Evolutionary conservation across 768 basidiomycete species (phyloP).

Genomic region (Rhizopogon vinicolor): DNA sequence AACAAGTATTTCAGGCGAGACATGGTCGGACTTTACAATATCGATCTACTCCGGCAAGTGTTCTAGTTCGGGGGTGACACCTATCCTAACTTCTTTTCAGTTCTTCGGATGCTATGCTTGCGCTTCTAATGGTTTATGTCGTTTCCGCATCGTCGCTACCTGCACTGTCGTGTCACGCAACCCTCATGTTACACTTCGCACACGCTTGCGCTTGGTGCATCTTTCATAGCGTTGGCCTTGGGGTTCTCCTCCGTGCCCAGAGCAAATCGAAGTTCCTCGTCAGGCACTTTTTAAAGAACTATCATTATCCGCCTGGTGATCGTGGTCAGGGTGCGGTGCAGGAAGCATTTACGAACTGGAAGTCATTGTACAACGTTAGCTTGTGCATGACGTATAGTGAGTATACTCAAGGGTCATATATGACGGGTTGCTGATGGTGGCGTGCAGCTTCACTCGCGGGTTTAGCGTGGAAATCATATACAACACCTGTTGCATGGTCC

Average conservation of each 20-base stretch:
- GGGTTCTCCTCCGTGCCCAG: constrained; percentile 79
- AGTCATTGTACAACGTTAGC: constrained; percentile 85
- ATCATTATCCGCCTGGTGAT: constrained; percentile 76
- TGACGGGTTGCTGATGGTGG: neutral
- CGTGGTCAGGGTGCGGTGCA: constrained; percentile 73
- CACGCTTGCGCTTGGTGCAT: constrained; percentile 85
- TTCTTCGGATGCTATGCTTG: constrained; percentile 78
- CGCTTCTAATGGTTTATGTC: constrained; percentile 70
- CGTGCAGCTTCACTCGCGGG: constrained; percentile 74
- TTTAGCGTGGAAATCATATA: constrained; percentile 88
- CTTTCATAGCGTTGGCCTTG: constrained; percentile 87
- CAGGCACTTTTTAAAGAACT: constrained; percentile 91
- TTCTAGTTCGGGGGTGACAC: neutral
- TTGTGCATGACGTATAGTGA: constrained; percentile 93
- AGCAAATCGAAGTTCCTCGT: constrained; percentile 86
- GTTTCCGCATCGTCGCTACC: constrained; percentile 57
- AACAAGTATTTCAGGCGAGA: constrained; percentile 91
- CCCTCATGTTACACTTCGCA: constrained; percentile 66
- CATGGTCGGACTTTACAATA: constrained; percentile 69
- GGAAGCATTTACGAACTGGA: constrained; percentile 97
- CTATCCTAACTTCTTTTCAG: constrained; percentile 34
- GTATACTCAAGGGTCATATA: constrained; percentile 12
- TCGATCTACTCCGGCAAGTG: constrained; percentile 80
- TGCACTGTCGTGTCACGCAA: constrained; percentile 39
- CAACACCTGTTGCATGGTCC: constrained; percentile 77